phyloP scores from a whole-genome alignment of 2,329 filamentous ascomycete species.

The Penicillium sp. region DNA sequence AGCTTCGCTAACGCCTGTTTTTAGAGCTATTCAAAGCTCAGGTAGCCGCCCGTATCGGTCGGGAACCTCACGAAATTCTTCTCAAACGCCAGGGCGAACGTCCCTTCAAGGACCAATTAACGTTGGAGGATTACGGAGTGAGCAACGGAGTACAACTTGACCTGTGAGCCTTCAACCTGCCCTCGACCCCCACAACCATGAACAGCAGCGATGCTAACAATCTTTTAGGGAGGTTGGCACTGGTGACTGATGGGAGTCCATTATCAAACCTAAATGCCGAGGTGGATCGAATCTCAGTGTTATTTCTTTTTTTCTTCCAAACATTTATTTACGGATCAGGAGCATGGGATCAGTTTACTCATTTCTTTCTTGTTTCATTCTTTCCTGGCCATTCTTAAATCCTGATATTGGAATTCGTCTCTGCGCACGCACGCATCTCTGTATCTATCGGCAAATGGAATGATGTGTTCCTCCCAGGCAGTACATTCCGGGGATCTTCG shows the following conservation, averaged over 20 bases:
- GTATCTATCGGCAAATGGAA: constrained; percentile 34
- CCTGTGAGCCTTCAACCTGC: constrained; percentile 39
- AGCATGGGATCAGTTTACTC: constrained; percentile 7
- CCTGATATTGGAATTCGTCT: constrained; percentile 21
- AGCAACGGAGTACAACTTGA: constrained; percentile 76
- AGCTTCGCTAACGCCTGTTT: constrained; percentile 8
- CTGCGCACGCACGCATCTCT: background rate
- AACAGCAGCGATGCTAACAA: constrained; percentile 32
- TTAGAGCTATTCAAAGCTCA: constrained; percentile 81
- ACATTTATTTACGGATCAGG: constrained; percentile 6
- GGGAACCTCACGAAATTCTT: constrained; percentile 88
- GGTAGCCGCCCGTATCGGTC: constrained; percentile 85
- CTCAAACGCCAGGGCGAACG: constrained; percentile 89
- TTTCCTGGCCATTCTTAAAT: constrained; percentile 13
- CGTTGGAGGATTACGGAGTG: constrained; percentile 89
- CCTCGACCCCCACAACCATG: background rate
- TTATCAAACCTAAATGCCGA: background rate
- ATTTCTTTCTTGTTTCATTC: constrained; percentile 9
- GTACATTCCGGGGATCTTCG: constrained; percentile 3
- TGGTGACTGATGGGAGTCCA: constrained; percentile 41
- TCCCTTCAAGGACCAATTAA: constrained; percentile 90
- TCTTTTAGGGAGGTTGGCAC: constrained; percentile 51
- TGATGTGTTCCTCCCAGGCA: constrained; percentile 9
- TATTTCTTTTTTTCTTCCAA: constrained; percentile 8
- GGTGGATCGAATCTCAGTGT: constrained; percentile 13